A percentile compares a stretch with the other conserved stretches of the same genome.
Conservation (phyloP, 768 basidiomycete genomes). For the Pleurotus salmoneostramineus region DNA sequence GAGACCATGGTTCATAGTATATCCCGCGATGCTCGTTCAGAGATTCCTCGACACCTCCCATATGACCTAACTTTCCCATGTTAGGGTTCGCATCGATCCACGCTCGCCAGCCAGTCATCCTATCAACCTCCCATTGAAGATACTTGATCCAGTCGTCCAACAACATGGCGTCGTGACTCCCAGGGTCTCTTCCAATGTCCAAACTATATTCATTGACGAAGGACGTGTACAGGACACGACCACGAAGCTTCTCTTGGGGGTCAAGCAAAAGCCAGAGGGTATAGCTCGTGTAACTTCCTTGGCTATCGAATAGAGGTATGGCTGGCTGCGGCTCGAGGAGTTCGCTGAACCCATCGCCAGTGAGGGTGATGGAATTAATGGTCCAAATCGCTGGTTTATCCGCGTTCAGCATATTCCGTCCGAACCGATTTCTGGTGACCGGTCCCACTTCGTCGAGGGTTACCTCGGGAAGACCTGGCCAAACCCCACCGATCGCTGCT, state of each 20-base stretch:
- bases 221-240: neutral
- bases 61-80: too few relatives aligned
- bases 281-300: neutral
- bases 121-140: neutral
- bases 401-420: neutral
- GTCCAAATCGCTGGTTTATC: neutral
- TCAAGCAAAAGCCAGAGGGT: neutral
- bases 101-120: neutral
- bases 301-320: neutral
- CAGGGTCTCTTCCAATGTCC: neutral
- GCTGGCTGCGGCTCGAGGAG: too few relatives aligned
- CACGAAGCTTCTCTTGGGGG: neutral
- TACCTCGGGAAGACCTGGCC: conserved; percentile 15
- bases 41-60: too few relatives aligned
- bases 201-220: neutral
- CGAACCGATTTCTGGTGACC: neutral
- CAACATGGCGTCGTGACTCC: neutral
- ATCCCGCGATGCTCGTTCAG: too few relatives aligned
- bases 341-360: neutral
- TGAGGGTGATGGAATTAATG: neutral
- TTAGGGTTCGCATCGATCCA: too few relatives aligned
- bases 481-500: conserved; percentile 14
- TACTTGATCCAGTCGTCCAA: neutral
- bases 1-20: too few relatives aligned
- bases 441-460: neutral